Evolutionary conservation across 352 stramenopile genomes (phyloP).

Genomic region (Pythium guiyangense): DNA sequence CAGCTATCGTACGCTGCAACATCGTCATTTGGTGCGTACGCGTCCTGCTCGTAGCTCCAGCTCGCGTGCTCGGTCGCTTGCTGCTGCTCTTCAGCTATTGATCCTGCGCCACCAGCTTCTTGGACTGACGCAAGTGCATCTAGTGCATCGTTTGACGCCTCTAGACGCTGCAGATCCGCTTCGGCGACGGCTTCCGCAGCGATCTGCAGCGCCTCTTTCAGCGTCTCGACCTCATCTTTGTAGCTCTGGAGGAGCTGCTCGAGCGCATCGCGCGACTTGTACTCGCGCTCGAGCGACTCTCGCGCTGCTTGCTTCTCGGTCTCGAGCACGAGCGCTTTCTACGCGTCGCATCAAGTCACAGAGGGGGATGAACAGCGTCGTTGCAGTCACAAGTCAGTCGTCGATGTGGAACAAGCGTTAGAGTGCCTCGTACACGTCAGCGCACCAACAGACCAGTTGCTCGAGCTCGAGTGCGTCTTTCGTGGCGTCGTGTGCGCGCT

Average conservation of each 20-base stretch:
- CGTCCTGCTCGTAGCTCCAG: too few relatives aligned
- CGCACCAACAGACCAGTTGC: conserved; percentile 26
- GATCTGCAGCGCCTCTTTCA: conserved; percentile 74
- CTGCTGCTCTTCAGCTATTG: too few relatives aligned
- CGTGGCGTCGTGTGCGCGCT: conserved; percentile 32
- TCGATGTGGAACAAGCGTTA: too few relatives aligned
- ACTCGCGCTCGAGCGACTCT: conserved; percentile 60
- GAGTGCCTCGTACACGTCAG: conserved; percentile 5
- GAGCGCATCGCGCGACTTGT: conserved; percentile 38
- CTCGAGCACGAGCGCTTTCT: conserved; percentile 37
- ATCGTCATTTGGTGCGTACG: too few relatives aligned
- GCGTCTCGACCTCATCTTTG: conserved; percentile 68
- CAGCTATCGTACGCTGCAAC: too few relatives aligned
- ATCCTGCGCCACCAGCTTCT: too few relatives aligned
- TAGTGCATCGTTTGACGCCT: neutral
- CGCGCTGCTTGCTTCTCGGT: conserved; percentile 42
- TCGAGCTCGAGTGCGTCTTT: conserved; percentile 36
- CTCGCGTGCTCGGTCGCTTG: too few relatives aligned
- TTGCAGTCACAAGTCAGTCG: too few relatives aligned
- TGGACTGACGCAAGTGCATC: too few relatives aligned
- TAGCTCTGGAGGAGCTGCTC: conserved; percentile 57
- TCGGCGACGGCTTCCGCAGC: conserved; percentile 52
- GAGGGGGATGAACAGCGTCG: too few relatives aligned
- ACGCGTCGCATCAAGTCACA: too few relatives aligned
- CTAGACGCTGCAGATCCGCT: conserved; percentile 7